Base-by-base conservation (phyloP, 2,329 filamentous ascomycete genomes). In the Ascocoryne sarcoides region DNA sequence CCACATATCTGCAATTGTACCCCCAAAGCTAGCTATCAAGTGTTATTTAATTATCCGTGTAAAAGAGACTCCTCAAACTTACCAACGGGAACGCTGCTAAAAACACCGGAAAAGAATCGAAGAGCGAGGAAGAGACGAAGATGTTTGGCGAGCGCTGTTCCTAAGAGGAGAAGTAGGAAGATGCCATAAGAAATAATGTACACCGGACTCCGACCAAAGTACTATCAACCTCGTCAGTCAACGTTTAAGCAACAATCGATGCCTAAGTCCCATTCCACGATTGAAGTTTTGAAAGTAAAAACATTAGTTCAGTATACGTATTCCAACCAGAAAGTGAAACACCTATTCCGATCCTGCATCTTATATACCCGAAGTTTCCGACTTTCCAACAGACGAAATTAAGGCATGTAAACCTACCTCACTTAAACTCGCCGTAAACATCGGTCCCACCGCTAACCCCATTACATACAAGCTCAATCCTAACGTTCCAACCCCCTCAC, bases 121-220 rank as follows among this genome's bases (percentile, higher is more conserved):
- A 71, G 44, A 0, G 63, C 49, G 5, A 70, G 51, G 39, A 72
- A 69, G 0, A 58, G 61, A 3, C 50, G 61, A 10, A 70, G 51
- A 28, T 50, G 63, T 5, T 65, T 50, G 2, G 65, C 62, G n/a
- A 65, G 53, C 1, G 66, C 65, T 3, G 66, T 66, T 1, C 56
- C 65, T 3, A 68, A 53, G 3, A 70, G 53, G 5, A 70, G 60
- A 1, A 65, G 45, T 2, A 70, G 48, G 42, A 65, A 68, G 0
- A 65, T 54, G 0, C 72, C 71, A 62, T 84, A 81, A 7, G 66
- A 63, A 23, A 54, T 49, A 9, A 67, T 56, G 39, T 69, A 69
- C 2, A 69, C 60, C 2, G 63, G 63, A 19, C 61, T 57, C 28
- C 66, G 47, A 8, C 66, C 66, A 45, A 61, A 67, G 48, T 66